Conservation (phyloP, 2,329 filamentous ascomycete genomes). For the Rhinocladiella mackenziei region DNA sequence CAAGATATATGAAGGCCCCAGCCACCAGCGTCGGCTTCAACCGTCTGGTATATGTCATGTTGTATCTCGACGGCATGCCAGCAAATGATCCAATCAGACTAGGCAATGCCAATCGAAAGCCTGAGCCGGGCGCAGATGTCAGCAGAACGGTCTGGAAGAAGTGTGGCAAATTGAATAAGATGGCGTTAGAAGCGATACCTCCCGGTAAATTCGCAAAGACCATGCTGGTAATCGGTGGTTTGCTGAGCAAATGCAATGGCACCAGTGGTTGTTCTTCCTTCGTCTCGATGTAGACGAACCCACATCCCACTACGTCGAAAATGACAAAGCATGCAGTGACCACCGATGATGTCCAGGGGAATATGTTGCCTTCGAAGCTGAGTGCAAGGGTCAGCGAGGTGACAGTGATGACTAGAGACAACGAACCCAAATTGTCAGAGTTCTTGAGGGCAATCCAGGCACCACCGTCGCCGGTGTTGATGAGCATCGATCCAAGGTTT, state of each 20-base stretch:
- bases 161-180: conserved; percentile 70
- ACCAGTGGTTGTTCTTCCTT: conserved; percentile 69
- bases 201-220: conserved; percentile 71
- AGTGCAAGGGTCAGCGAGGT: conserved; percentile 64
- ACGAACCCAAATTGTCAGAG: conserved; percentile 70
- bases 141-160: conserved; percentile 66
- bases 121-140: conserved; percentile 14
- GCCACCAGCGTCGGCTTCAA: conserved; percentile 42
- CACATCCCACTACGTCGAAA: conserved; percentile 56
- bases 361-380: conserved; percentile 68
- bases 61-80: conserved; percentile 42
- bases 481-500: conserved; percentile 51
- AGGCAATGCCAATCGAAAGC: conserved; percentile 20
- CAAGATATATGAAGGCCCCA: conserved; percentile 38
- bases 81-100: conserved; percentile 35
- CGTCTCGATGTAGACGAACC: conserved; percentile 67
- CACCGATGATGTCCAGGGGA: conserved; percentile 56
- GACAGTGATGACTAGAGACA: conserved; percentile 62
- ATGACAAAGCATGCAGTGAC: conserved; percentile 57
- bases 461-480: conserved; percentile 49
- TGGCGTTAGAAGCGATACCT: conserved; percentile 56
- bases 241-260: conserved; percentile 68
- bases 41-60: conserved; percentile 44
- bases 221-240: conserved; percentile 61
- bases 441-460: conserved; percentile 63